Base-by-base conservation (phyloP, 805 yeast genomes). In the Monosporozyma servazzii region DNA sequence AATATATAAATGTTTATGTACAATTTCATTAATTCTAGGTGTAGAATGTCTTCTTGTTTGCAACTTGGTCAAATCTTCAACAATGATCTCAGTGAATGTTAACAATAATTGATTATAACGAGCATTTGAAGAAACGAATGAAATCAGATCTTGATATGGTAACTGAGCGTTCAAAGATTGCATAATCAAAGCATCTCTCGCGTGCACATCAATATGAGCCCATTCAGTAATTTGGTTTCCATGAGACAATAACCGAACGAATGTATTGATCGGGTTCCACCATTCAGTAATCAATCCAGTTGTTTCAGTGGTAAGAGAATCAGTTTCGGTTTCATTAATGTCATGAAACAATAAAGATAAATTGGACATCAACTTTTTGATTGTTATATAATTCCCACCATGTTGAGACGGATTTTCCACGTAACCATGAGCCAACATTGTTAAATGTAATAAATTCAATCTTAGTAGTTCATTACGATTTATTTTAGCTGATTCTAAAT, bases 341-440 rank as follows among this genome's bases (percentile, higher is more conserved):
- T 58, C 58, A n/a, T 58, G 60, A 48, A 64, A 67, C 18, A 67
- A 57, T 21, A 60, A 51, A 11, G 71, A 65, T 39, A 64, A 53
- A 51, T 67, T 67, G 3, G 71, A 67, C 69, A 67, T 67, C 18
- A 67, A 53, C 48, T 66, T 67, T 39, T 61, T 66, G 9, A 67
- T 63, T 5, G 60, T 58, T 15, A 62, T 52, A 29, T 60, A 39
- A 9, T 52, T 49, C 13, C 56, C 37, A 3, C 30, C 29, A 25
- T 36, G n/a, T 27, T 47, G 18, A 48, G 52, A 4, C 15, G 64
- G 56, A 30, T 65, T 50, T 2, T 49, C 43, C 2, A 53, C 48
- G 40, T 56, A 64, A n/a, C 47, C 29, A 23, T 51, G 47, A 30
- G 60, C 54, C 31, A 54, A 48, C 36, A 53, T 58, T 1, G 57